Conservation (phyloP, 2,329 filamentous ascomycete genomes). For the Cercospora janseana region DNA sequence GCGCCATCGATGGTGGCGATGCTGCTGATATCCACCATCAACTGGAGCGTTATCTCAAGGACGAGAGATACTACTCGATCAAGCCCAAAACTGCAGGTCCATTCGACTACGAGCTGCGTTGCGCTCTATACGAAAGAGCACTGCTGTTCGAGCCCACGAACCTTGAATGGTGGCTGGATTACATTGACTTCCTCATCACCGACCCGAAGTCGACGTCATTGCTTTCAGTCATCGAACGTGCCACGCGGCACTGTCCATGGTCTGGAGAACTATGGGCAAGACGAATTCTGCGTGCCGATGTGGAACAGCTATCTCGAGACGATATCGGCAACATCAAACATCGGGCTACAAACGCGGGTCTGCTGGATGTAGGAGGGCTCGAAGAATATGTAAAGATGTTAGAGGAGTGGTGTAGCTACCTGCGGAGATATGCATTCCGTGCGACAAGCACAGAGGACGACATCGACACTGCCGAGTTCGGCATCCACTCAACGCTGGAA, state of each 20-base stretch:
- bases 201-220: slow-evolving; percentile 47
- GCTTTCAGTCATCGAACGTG: slow-evolving; percentile 73
- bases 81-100: slow-evolving; percentile 34
- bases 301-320: slow-evolving; percentile 70
- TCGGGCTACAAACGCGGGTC: slow-evolving; percentile 78
- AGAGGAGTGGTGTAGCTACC: slow-evolving; percentile 89
- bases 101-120: slow-evolving; percentile 54
- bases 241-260: slow-evolving; percentile 89
- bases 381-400: slow-evolving; percentile 88
- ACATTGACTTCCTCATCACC: slow-evolving; percentile 67
- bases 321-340: slow-evolving; percentile 81
- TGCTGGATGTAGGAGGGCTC: slow-evolving; percentile 82
- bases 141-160: slow-evolving; percentile 71
- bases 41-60: slow-evolving; percentile 72
- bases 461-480: slow-evolving; percentile 84
- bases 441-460: slow-evolving; percentile 72
- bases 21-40: slow-evolving; percentile 55
- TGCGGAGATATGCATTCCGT: slow-evolving; percentile 80
- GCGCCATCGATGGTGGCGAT: slow-evolving; percentile 58
- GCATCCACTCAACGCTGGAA: slow-evolving; percentile 80
- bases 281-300: slow-evolving; percentile 80
- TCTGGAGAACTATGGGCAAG: slow-evolving; percentile 88
- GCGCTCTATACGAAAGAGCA: slow-evolving; percentile 73
- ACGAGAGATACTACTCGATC: slow-evolving; percentile 67
- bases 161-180: slow-evolving; percentile 77